Evolutionary conservation across 768 basidiomycete species (phyloP).

Genomic region (Lentinula sp.): DNA sequence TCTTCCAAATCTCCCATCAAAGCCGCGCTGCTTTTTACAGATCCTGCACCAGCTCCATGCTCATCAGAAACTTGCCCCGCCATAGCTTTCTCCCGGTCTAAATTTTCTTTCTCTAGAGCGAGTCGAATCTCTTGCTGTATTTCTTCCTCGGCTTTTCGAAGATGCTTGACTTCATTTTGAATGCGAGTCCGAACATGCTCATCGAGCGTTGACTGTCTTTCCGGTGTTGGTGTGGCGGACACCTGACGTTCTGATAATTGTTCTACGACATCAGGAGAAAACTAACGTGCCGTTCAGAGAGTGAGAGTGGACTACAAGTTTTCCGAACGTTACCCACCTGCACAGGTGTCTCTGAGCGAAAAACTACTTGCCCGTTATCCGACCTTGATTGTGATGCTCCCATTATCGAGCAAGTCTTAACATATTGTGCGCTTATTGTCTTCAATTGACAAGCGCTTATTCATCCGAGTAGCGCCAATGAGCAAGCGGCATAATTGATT

Average conservation of each 20-base stretch:
- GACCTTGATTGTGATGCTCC: slow-evolving; percentile 65
- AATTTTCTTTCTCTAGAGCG: slow-evolving; percentile 83
- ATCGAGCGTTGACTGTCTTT: slow-evolving; percentile 72
- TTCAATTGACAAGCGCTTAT: no score
- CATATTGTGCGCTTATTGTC: no score
- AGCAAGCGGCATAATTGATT: no score
- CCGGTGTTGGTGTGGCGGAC: slow-evolving; percentile 52
- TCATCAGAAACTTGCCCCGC: slow-evolving; percentile 34
- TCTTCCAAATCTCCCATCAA: slow-evolving; percentile 74
- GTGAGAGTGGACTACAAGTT: slow-evolving; percentile 8
- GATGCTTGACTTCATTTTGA: slow-evolving; percentile 54
- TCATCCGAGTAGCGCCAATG: no score
- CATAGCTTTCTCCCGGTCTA: slow-evolving; percentile 65
- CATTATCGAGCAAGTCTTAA: slow-evolving; percentile 29
- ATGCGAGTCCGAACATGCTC: slow-evolving; percentile 68
- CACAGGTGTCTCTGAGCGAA: slow-evolving; percentile 46
- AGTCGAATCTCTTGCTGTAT: slow-evolving; percentile 69
- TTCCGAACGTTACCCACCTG: slow-evolving; percentile 29
- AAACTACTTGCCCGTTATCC: slow-evolving; percentile 50
- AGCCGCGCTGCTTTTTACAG: slow-evolving; percentile 51
- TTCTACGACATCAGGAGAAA: slow-evolving; percentile 80
- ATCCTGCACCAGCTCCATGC: slow-evolving; percentile 29
- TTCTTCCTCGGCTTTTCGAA: slow-evolving; percentile 63
- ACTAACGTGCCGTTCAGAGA: slow-evolving; percentile 34
- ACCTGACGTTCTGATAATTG: slow-evolving; percentile 63